Base-by-base conservation (phyloP, 352 stramenopile species). In the Globisporangium spinosum region DNA sequence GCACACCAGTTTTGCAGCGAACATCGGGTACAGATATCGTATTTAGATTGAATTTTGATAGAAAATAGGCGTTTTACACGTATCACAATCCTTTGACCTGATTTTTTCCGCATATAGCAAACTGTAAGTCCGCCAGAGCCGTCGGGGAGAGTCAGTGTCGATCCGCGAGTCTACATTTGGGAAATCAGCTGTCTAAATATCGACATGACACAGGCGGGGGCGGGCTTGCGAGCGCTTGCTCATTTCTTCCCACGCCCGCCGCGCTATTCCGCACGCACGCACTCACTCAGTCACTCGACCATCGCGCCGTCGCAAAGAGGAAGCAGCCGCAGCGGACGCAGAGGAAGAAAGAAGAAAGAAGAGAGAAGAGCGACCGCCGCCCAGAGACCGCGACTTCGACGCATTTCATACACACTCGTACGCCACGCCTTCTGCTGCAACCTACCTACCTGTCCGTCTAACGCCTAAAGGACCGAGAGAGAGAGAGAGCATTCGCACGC, bases 211-310 rank as follows among this genome's bases (percentile, higher is more conserved):
- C 32, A 61, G 20, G 35, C 29, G 12, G 12, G 38, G 55, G 55
- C n/a, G 25, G 25, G 23, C 10, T 25, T 55, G 17, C 8, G 25
- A 20, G 12, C 8, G 51, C n/a, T 29, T 8, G 27, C n/a, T 61
- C 56, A 61, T 61, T 61, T 61, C 32, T 61, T 61, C 56, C 56
- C 32, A 61, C 56, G 56, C 56, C 29, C 20, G 56, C 29, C 32
- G 56, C 20, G 20, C 29, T 61, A 61, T 61, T 61, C 56, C 32
- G 56, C 56, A 61, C 55, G 17, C 55, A n/a, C 29, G 3, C 17
- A 54, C 17, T 47, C 40, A n/a, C 40, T 49, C 13, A 20, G 15
- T 20, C 40, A n/a, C 6, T 47, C 40, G 40, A 49, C 40, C 40
- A 49, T 49, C 40, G 40, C 55, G 55, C 54, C 53, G 55, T 60